Base-by-base conservation (phyloP, 768 basidiomycete species). In the Calvatia gigantea region DNA sequence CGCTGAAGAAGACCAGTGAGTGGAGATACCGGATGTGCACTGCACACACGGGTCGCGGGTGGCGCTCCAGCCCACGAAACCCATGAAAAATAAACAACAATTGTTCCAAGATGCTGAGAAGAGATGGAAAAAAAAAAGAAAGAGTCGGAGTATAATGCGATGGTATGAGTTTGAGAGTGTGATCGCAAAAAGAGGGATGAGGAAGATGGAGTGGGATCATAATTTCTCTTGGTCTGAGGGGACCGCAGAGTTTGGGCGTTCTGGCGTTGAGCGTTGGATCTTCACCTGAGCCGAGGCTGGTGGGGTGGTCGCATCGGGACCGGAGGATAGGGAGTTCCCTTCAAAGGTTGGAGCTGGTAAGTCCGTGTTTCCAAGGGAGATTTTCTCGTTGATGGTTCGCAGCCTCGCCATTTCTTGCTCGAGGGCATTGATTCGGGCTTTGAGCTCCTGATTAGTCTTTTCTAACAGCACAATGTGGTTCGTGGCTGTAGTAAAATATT, bases 341-440 rank as follows among this genome's bases (percentile, higher is more conserved):
- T 75, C 72, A 56, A 71, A 72, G 61, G 75, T 70, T 65, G 33
- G 87, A 82, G 32, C 85, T 82, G 29, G 85, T 77, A 28, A 84
- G 81, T 75, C 75, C 54, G 76, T 70, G 38, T 80, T 72, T 56
- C 79, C 80, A 23, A 91, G 83, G 2, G 89, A 86, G 21, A 93
- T 90, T 71, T 89, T 89, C 75, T 91, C 90, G 69, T 91, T 92
- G 61, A 92, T 76, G 6, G 81, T 74, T 54, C 88, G 84, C 42
- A 93, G 80, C 58, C 89, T 74, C 48, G 78, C 65, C 51, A 90
- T 83, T 67, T 92, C 91, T 50, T 77, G 72, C 64, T 92, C 89
- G 43, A 90, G 67, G 25, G 77, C 70, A 12, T 74, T 73, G 57
- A 93, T 78, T 62, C 89, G 86, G 56, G 77, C 77, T 67, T 86